Conservation (phyloP, 2,329 filamentous ascomycete species). For the Aspergillus pseudoterreus region DNA sequence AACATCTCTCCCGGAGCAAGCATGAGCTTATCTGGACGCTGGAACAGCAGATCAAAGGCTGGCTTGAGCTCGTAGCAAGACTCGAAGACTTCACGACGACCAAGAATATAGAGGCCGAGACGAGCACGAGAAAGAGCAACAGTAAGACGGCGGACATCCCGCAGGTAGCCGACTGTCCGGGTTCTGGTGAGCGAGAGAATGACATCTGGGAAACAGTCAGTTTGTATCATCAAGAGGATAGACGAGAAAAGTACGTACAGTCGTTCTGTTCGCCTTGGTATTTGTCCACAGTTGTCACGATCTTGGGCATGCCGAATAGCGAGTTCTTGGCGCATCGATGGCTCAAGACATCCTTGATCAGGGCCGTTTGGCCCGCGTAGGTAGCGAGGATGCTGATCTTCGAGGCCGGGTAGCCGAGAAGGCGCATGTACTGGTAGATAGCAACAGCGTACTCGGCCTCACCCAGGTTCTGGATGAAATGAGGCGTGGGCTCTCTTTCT, state of each 20-base stretch:
- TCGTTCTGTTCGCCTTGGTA: slow-evolving; percentile 99
- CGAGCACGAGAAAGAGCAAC: slow-evolving; percentile 91
- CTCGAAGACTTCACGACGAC: slow-evolving; percentile 83
- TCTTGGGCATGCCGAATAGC: slow-evolving; percentile 83
- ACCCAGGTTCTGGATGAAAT: slow-evolving; percentile 94
- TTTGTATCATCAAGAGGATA: background rate
- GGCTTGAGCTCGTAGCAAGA: slow-evolving; percentile 81
- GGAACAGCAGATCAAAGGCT: slow-evolving; percentile 75
- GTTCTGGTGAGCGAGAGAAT: slow-evolving; percentile 92
- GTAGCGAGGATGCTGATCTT: slow-evolving; percentile 88
- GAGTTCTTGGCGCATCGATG: slow-evolving; percentile 79
- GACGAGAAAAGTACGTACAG: slow-evolving; percentile 58
- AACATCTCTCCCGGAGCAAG: slow-evolving; percentile 85
- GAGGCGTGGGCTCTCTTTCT: slow-evolving; percentile 83
- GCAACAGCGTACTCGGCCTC: slow-evolving; percentile 97
- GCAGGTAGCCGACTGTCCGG: slow-evolving; percentile 82
- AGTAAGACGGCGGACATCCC: slow-evolving; percentile 88
- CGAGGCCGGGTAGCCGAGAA: slow-evolving; percentile 82
- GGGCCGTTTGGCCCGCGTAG: slow-evolving; percentile 84
- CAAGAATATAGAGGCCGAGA: slow-evolving; percentile 86
- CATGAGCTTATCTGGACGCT: slow-evolving; percentile 74
- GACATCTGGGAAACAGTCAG: slow-evolving; percentile 60
- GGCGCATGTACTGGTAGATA: slow-evolving; percentile 93
- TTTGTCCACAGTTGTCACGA: slow-evolving; percentile 93
- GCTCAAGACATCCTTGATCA: slow-evolving; percentile 80